Base-by-base conservation (phyloP, 805 yeast species). In the Starmerella apis region DNA sequence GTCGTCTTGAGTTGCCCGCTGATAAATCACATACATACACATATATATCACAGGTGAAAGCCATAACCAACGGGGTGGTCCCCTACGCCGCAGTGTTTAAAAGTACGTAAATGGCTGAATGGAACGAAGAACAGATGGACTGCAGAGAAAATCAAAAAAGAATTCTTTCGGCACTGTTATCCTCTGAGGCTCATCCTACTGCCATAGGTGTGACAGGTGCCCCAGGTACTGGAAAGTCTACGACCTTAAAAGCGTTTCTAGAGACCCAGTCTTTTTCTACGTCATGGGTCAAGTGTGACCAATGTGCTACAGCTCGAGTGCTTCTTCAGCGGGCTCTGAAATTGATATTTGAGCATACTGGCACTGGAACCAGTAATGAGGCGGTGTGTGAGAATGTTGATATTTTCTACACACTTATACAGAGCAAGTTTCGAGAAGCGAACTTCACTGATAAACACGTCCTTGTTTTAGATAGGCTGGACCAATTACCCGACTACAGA, bases 381-480 rank as follows among this genome's bases (percentile, higher is more conserved):
- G 52, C 62, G 44, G 57, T 56, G 63, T 56, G 63, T 54, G 80
- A 76, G 53, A 71, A 67, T 43, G 66, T 73, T 45, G 63, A 72
- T 30, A 63, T 65, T 20, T 76, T 76, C 49, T 60, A 65, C n/a
- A 58, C 67, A 19, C 63, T 68, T 6, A 47, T 75, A 24, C 67
- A 66, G 46, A 64, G 56, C 42, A 70, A 70, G 53, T 57, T 68
- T 22, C 56, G 53, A 14, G 64, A 61, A 4, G 59, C 68, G 1
- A 57, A 54, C 1, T 71, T 68, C 48, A 35, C 55, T 2, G 64
- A 65, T 9, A 68, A 63, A 16, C 79, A 75, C 53, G 68, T 75
- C 3, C 61, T 77, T 35, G 78, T 77, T 1, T 65, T 77, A 11
- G 81, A 77, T 51, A 61, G 75, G 3, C 65, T 77, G 24, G 81